Evolutionary conservation across 1,139 yeast species (phyloP), one percentile per base, ranked within the genome.

Genomic region (Meyerozyma elateridarum): DNA sequence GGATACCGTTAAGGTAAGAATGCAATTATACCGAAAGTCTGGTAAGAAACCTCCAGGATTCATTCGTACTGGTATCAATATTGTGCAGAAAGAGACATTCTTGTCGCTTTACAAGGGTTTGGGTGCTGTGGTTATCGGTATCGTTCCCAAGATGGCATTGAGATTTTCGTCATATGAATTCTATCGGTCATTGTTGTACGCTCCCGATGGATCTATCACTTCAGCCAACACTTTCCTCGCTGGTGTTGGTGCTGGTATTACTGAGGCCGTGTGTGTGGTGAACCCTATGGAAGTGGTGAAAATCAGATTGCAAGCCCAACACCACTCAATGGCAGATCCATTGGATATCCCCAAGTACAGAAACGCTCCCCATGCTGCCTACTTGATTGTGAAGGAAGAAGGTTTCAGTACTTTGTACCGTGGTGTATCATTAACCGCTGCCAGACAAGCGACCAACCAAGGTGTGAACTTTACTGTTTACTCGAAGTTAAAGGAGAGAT

Each of bases 401-500:
- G 98, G 98, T 30, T 69, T 85, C 50, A 72, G 76, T 34, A 85
- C 96, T 9, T 66, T 91, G 40, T 91, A 91, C 70, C 75, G 96
- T 56, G 98, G 98, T 56, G 97, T 91, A 25, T 76, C 93, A 2
- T 75, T 91, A 51, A 91, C 98, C 20, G 96, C 96, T 30, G 95
- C 95, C 15, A 81, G 98, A 67, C 98, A 91, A 61, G 97, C 97
- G 21, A 83, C 95, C 39, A 91, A 91, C 70, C 98, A 91, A 64
- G 98, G 97, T 68, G 97, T 94, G 33, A 91, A 91, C 64, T 91
- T 91, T 63, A 89, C 97, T 6, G 95, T 88, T 17, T 91, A 89
- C 67, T 85, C 96, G 17, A 83, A 84, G 58, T 64, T 89, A 46
- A 87, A 81, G 59, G 82, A 80, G 49, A 67, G 59, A 46, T 73